Conservation (phyloP, 192 early-diverging fungal species). For the Pilobolus umbonatus region DNA sequence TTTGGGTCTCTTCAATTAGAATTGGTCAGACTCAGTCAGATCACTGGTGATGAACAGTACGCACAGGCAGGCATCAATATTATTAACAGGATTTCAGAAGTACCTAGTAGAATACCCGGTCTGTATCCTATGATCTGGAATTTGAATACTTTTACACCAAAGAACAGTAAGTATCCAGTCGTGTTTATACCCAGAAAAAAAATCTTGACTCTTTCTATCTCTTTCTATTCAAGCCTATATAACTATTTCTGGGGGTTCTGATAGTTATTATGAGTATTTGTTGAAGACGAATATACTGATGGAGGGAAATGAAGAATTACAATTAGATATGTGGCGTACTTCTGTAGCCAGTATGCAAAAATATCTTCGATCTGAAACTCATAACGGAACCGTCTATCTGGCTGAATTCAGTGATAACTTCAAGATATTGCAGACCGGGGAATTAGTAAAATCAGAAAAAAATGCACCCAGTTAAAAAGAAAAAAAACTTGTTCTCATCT, state of each 20-base stretch:
- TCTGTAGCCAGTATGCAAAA: conserved; percentile 18
- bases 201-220: too few relatives aligned
- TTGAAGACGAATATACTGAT: conserved; percentile 51
- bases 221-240: conserved; percentile 26
- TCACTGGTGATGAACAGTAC: conserved; percentile 65
- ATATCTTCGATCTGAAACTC: conserved; percentile 21
- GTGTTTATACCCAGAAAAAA: too few relatives aligned
- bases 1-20: conserved; percentile 78
- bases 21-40: conserved; percentile 68
- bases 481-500: background rate
- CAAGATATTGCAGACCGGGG: conserved; percentile 24
- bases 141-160: conserved; percentile 31
- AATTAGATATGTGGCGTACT: conserved; percentile 35
- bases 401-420: conserved; percentile 6
- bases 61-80: conserved; percentile 45
- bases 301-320: conserved; percentile 29
- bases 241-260: conserved; percentile 40
- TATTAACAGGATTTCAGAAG: conserved; percentile 42
- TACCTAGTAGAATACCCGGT: conserved; percentile 45
- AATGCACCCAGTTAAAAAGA: too few relatives aligned
- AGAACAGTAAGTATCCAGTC: too few relatives aligned
- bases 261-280: conserved; percentile 63
- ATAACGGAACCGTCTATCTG: conserved; percentile 14
- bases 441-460: too few relatives aligned
- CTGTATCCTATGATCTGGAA: conserved; percentile 52